Evolutionary conservation across 2,329 filamentous ascomycete species (phyloP), one percentile per base, ranked within the genome.

Genomic region (Fusarium buharicum): DNA sequence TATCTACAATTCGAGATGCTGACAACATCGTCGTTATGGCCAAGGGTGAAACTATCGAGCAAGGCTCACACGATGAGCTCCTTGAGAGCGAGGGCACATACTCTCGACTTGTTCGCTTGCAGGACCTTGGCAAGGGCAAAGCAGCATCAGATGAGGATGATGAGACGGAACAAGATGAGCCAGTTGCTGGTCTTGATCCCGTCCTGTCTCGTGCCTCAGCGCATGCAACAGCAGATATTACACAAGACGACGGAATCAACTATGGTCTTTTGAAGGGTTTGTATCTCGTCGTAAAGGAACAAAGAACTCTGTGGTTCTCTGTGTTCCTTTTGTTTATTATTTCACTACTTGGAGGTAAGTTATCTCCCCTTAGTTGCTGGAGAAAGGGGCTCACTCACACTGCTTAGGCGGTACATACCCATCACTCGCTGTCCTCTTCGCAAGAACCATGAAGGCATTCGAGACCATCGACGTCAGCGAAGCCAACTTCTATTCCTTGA

Each of bases 21-120:
- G 85, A 90, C 66, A 84, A 86, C 46, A 90, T 90, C 51, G 76
- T 90, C 11, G 87, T 91, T 14, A 79, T 90, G 67, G 77, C 83
- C 8, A 78, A 85, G 60, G 88, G 88, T 2, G 71, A 79, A 40
- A 79, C 85, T 3, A 73, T 88, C 3, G 88, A 91, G 70, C 78
- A 85, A 62, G 88, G 88, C 0, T 86, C 82, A 0, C 88, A 90
- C 54, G 78, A 84, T 6, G 77, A 85, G 44, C 77, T 90, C 0
- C 73, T 90, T 10, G 68, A 73, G 1, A 71, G 74, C 11, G 75
- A 70, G 0, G 75, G 84, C 1, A 73, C 84, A 11, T 88, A 89
- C 60, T 77, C 76, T 7, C 74, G 76, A 4, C 75, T 88, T 3
- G 84, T 87, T 5, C 66, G 70, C 17, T 71, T 77, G 2, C 78